Evolutionary conservation across 805 yeast species (phyloP), one percentile per base, ranked within the genome.

Genomic region (Hanseniaspora meyeri): DNA sequence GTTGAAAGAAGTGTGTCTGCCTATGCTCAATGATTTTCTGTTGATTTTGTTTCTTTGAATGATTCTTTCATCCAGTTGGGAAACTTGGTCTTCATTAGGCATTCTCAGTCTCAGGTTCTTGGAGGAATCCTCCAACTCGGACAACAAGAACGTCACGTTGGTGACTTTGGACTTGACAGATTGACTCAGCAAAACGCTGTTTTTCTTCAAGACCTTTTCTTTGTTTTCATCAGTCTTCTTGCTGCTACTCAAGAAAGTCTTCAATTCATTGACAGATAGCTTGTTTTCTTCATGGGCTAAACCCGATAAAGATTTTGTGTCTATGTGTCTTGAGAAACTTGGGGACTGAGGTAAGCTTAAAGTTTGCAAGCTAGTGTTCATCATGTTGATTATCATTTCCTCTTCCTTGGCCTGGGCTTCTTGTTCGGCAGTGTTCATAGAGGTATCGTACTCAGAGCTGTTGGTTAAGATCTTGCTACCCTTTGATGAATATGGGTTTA

Each of bases 81-180:
- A 60, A 9, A 65, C 62, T 17, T 67, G 68, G 50, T 67, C 71
- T 54, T 68, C 71, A 58, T 68, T 68, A 1, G 70, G 70, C 58
- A 68, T 70, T 20, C 59, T 59, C 29, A 68, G 64, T 49, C 60
- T 65, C 24, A 62, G 59, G 16, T 59, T 62, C 20, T 63, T 64
- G 34, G 52, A 59, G 34, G 61, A 63, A 43, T 62, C 65, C 38
- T 65, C 65, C 19, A 69, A 57, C 58, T 69, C 72, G 48, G 64
- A 63, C 14, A 69, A 59, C 43, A 69, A 61, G 52, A 69, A 69
- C 7, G 72, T 68, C 6, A 69, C 68, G 57, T 69, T 67, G 11
- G 71, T 69, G 3, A 69, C 66, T 52, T 65, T 65, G 2, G 72
- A 69, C 53, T 64, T 68, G 4, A 69, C 68, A 8, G 71, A 68